Evolutionary conservation across 176 grass and related monocot species (phyloP).

Genomic region (Oropetium thomaeum): DNA sequence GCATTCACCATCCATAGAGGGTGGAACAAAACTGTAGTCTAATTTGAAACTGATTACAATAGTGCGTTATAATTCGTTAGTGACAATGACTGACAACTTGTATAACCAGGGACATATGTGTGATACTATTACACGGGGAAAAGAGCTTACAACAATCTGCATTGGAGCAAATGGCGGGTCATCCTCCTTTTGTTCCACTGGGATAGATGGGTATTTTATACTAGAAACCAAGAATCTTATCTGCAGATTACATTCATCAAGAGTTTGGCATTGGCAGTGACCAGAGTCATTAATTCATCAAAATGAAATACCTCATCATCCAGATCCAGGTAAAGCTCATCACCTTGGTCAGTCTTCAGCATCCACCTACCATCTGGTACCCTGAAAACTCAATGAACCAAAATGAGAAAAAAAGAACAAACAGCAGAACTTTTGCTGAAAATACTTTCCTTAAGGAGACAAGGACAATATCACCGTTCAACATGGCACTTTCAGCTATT

Average conservation of each 20-base stretch:
- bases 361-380: conserved; percentile 74
- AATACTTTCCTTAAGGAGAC: conserved; percentile 1
- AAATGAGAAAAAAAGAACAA: conserved; percentile 24
- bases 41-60: background rate
- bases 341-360: conserved; percentile 37
- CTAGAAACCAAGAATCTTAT: conserved; percentile 77
- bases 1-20: conserved; percentile 9
- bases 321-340: conserved; percentile 66
- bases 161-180: conserved; percentile 79
- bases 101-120: too few relatives aligned
- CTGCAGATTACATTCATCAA: conserved; percentile 40
- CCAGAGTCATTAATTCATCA: background rate
- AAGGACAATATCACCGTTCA: background rate
- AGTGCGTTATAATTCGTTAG: background rate
- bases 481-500: background rate
- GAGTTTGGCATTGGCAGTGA: conserved; percentile 1
- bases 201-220: conserved; percentile 77
- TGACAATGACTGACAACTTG: background rate
- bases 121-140: too few relatives aligned
- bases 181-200: conserved; percentile 75
- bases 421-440: background rate
- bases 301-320: conserved; percentile 71
- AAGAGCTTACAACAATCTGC: conserved; percentile 66
- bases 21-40: background rate
- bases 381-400: conserved; percentile 32